A percentile compares a stretch with the other conserved stretches of the same genome.
phyloP scores from a whole-genome alignment of 1,284 basidiomycete genomes.

The Trametes pubescens region DNA sequence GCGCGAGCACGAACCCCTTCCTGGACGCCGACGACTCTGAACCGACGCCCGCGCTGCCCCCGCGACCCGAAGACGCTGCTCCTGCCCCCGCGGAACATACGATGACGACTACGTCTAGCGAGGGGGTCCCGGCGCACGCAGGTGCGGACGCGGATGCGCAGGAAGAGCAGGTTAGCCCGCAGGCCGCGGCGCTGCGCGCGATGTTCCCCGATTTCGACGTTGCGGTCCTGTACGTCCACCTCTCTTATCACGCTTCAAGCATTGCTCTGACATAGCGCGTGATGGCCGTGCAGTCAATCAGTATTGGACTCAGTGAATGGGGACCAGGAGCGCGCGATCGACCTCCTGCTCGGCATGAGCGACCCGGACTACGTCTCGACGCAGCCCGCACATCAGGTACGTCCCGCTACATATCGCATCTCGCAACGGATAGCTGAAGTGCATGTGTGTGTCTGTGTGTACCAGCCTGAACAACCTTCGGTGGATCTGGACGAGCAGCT shows the following conservation, averaged over 20 bases:
- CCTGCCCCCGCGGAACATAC: conserved; percentile 1
- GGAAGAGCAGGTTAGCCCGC: conserved; percentile 43
- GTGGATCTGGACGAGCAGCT: conserved; percentile 76
- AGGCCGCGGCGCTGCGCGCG: conserved; percentile 61
- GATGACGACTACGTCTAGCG: conserved; percentile 14
- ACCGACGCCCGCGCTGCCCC: conserved; percentile 33
- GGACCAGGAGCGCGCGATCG: conserved; percentile 75
- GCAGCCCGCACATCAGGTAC: conserved; percentile 36
- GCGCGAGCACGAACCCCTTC: conserved; percentile 22
- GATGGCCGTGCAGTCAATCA: conserved; percentile 53
- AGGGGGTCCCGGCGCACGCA: neutral
- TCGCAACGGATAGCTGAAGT: neutral
- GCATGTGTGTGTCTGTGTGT: neutral
- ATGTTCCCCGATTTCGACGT: conserved; percentile 87
- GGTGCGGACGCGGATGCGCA: conserved; percentile 6
- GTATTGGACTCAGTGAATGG: conserved; percentile 73
- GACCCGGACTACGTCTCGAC: conserved; percentile 72
- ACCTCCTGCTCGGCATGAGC: conserved; percentile 79
- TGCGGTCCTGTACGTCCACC: conserved; percentile 60
- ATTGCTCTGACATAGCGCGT: neutral
- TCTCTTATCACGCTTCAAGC: conserved; percentile 18
- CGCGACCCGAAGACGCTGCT: conserved; percentile 26
- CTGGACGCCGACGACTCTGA: conserved; percentile 18
- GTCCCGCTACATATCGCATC: conserved; percentile 15
- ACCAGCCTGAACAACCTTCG: conserved; percentile 21